Evolutionary conservation across 1,139 yeast species (phyloP), one percentile per base, ranked within the genome.

Genomic region (Diutina scorzettiae): DNA sequence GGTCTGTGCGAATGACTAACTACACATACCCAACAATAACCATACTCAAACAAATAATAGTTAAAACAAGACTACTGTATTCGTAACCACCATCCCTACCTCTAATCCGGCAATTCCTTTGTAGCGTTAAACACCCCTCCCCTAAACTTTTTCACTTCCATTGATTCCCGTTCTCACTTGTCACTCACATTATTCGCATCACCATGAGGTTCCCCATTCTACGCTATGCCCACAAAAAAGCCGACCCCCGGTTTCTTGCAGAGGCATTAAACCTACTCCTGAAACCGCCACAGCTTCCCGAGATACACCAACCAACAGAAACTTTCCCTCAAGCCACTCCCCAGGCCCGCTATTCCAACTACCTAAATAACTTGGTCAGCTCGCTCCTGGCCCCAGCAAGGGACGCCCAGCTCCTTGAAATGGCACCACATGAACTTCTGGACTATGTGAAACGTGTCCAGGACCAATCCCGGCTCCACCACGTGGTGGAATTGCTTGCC

Each of bases 381-480:
- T 23, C 29, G 20, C 20, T 34, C 5, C 39, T 34, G 39, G 39
- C 39, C 7, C 39, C 39, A 3, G 39, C 39, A 2, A 28, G 28
- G 1, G 39, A 34, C 17, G 39, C 39, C n/a, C 28, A 20, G 28
- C 19, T 34, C 2, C 39, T 34, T 16, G 28, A 14, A 4, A 29
- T 25, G 21, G 46, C 45, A 27, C 50, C 47, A 4, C 51, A 50
- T 41, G 59, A 54, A 42, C 47, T 59, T 34, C 43, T 49, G 17
- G 42, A 42, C 5, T 58, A 58, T 41, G 54, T 63, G 9, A 54
- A 51, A 21, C 32, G 53, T 3, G 46, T 63, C 11, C 45, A 43
- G n/a, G 43, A 48, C 20, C 63, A 66, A 43, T 46, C 46, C 3
- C 48, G 54, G 25, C 48, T 68, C 23, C 44, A 59, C n/a, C 62